A percentile compares a stretch with the other conserved stretches of the same genome.
phyloP scores from a whole-genome alignment of 345 rosid species.

The Boechera stricta region DNA sequence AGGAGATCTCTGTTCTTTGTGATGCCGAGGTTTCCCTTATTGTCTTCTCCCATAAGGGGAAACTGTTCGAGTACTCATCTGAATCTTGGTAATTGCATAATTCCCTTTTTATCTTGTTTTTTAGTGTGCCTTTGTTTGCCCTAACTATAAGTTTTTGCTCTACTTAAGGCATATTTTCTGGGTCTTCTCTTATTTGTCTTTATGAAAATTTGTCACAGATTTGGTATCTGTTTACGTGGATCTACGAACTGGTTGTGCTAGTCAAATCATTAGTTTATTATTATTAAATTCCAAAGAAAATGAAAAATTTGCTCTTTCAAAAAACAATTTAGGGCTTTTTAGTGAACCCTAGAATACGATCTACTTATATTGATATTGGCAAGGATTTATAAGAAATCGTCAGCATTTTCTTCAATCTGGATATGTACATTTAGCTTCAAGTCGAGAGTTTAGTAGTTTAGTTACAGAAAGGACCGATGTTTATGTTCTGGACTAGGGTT shows the following conservation, averaged over 20 bases:
- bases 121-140: slow-evolving; percentile 25
- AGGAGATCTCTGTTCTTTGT: slow-evolving; percentile 73
- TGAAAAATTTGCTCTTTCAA: not conserved
- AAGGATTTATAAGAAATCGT: not conserved
- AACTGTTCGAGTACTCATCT: slow-evolving; percentile 65
- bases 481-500: not conserved
- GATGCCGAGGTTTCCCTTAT: slow-evolving; percentile 72
- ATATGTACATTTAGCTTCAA: not conserved
- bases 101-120: not conserved
- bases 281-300: not conserved
- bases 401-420: slow-evolving; percentile 17
- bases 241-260: slow-evolving; percentile 8
- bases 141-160: not conserved
- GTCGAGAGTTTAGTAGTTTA: not conserved
- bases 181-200: not conserved
- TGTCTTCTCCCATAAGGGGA: slow-evolving; percentile 74
- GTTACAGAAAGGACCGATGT: not conserved
- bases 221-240: slow-evolving; percentile 19
- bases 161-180: not conserved
- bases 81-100: slow-evolving; percentile 52
- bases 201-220: not conserved
- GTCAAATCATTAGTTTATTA: not conserved
- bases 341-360: slow-evolving; percentile 19
- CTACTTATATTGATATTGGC: not conserved
- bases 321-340: slow-evolving; percentile 9